Evolutionary conservation across 768 basidiomycete species (phyloP).

Genomic region (Kwoniella bestiolae): DNA sequence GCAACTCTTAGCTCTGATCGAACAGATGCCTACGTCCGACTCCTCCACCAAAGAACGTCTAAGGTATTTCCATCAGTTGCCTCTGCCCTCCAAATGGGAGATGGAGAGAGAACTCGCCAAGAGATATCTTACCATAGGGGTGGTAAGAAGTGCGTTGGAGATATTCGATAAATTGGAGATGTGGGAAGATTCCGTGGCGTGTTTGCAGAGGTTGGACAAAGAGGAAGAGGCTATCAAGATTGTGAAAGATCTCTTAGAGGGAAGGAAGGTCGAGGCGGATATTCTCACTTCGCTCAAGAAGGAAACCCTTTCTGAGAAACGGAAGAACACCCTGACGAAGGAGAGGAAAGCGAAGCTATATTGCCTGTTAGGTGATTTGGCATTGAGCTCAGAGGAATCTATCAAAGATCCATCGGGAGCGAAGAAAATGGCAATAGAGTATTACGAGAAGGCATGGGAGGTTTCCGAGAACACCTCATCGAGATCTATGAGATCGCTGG

Average conservation of each 20-base stretch:
- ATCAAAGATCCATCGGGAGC: conserved; percentile 61
- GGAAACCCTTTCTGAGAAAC: conserved; percentile 56
- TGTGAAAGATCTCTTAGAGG: conserved; percentile 83
- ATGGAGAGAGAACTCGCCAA: conserved; percentile 87
- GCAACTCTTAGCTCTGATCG: conserved; percentile 92
- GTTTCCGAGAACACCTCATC: conserved; percentile 79
- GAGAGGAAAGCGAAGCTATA: conserved; percentile 86
- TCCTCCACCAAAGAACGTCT: conserved; percentile 75
- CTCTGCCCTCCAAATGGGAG: conserved; percentile 88
- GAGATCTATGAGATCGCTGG: conserved; percentile 88
- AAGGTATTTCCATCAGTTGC: conserved; percentile 76
- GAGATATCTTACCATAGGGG: conserved; percentile 81
- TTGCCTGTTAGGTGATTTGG: conserved; percentile 91
- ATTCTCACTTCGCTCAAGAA: conserved; percentile 69
- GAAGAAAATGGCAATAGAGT: conserved; percentile 65
- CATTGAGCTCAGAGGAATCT: conserved; percentile 33
- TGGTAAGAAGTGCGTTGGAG: conserved; percentile 84
- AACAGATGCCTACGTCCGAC: conserved; percentile 92
- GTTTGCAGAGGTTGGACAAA: conserved; percentile 79
- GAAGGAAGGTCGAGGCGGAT: conserved; percentile 81
- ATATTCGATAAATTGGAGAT: conserved; percentile 94
- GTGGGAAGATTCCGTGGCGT: conserved; percentile 96
- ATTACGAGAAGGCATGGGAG: conserved; percentile 84
- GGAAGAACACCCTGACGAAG: conserved; percentile 62
- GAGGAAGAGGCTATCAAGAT: conserved; percentile 77